These are phyloP conservation scores for Leccinum aurantiacum DNA, from an alignment of 768 basidiomycete species.

Conservation along the genomic window DNA sequence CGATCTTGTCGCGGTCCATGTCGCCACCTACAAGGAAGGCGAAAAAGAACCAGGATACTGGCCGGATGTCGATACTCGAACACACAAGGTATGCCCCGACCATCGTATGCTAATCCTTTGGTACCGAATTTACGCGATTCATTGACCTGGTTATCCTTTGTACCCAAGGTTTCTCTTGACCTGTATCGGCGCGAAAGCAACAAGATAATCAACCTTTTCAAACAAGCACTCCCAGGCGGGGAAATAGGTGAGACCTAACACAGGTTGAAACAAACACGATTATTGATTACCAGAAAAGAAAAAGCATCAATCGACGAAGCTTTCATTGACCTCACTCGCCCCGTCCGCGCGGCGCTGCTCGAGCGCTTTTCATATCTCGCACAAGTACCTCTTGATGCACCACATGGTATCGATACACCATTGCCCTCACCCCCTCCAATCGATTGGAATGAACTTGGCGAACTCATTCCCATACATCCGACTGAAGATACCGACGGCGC, in stretches of 20 bases:
- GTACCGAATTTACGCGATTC: background rate
- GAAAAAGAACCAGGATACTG: slow-evolving; percentile 87
- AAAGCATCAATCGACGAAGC: slow-evolving; percentile 98
- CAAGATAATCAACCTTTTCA: slow-evolving; percentile 84
- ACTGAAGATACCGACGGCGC: slow-evolving; percentile 21
- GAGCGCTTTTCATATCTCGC: slow-evolving; percentile 76
- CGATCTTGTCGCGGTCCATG: slow-evolving; percentile 81
- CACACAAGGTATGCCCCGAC: slow-evolving; percentile 73
- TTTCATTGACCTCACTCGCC: slow-evolving; percentile 87
- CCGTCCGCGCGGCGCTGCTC: slow-evolving; percentile 74
- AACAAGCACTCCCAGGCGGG: slow-evolving; percentile 70
- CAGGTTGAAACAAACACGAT: background rate
- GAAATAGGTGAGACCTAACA: slow-evolving; percentile 65
- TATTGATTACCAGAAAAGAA: slow-evolving; percentile 47
- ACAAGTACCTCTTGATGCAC: slow-evolving; percentile 64
- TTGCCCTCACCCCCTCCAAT: slow-evolving; percentile 72
- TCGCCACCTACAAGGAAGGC: slow-evolving; percentile 91
- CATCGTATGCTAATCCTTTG: background rate
- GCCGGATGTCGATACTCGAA: slow-evolving; percentile 83
- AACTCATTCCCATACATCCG: slow-evolving; percentile 57
- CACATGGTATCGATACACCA: slow-evolving; percentile 70
- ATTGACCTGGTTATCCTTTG: background rate
- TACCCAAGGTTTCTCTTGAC: slow-evolving; percentile 79
- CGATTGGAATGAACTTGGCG: slow-evolving; percentile 59
- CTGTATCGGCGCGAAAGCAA: slow-evolving; percentile 87